Percentiles rank a stretch among this genome's conserved stretches.
These are phyloP conservation scores for Ustilago nuda DNA, from an alignment of 1,284 basidiomycete genomes.

Conservation along the genomic window DNA sequence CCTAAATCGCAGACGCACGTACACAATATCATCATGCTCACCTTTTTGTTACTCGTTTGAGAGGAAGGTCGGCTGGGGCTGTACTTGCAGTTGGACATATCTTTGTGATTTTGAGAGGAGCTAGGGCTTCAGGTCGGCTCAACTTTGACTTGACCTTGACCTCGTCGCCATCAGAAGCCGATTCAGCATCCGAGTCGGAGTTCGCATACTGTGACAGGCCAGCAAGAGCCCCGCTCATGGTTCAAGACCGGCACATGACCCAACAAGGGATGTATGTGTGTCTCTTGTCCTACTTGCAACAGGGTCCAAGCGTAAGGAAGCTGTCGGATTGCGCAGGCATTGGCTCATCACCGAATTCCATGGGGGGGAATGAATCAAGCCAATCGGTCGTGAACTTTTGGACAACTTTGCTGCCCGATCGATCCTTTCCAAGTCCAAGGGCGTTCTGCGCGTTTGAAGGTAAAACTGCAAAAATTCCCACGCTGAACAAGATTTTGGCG, in stretches of 20 bases:
- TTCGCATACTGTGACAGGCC: conserved; percentile 28
- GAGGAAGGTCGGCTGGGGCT: neutral
- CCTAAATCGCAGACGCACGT: neutral
- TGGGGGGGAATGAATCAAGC: neutral
- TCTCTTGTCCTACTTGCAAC: neutral
- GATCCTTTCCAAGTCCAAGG: neutral
- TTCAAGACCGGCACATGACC: neutral
- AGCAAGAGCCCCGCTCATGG: conserved; percentile 26
- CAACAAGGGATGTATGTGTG: neutral
- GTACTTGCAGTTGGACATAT: neutral
- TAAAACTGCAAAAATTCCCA: conserved; percentile 29
- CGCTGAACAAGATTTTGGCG: conserved; percentile 7
- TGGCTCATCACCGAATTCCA: conserved; percentile 8
- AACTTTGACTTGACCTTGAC: neutral
- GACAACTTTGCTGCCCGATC: conserved; percentile 13
- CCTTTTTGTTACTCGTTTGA: neutral
- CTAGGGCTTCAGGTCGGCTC: neutral
- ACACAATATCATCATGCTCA: neutral
- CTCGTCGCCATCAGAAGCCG: neutral
- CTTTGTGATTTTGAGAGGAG: neutral
- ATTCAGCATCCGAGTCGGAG: conserved; percentile 16
- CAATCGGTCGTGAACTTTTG: neutral
- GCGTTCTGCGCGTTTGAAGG: neutral
- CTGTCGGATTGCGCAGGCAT: conserved; percentile 17
- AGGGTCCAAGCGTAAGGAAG: conserved; percentile 10